Conservation (phyloP, 2,329 filamentous ascomycete genomes). For the Chaetomiaceae sp. region DNA sequence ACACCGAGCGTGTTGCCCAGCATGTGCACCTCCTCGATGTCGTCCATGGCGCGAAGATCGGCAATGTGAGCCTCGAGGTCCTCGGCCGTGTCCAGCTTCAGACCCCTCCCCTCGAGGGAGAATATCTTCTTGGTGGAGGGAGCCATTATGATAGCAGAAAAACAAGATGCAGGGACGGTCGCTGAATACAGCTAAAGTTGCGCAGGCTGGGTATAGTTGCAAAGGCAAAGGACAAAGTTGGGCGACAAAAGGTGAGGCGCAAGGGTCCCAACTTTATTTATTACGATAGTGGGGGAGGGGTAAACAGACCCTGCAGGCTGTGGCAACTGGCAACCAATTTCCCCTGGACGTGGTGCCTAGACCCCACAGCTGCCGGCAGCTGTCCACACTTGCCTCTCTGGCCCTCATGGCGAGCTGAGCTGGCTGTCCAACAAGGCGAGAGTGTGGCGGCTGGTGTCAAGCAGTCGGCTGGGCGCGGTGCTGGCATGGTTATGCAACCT, state of each 20-base stretch:
- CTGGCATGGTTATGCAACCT: no score
- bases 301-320: constrained; percentile 19
- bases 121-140: constrained; percentile 64
- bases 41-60: constrained; percentile 63
- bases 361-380: constrained; percentile 10
- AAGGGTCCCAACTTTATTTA: constrained; percentile 8
- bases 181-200: constrained; percentile 3
- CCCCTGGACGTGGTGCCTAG: background rate
- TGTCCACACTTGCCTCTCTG: background rate
- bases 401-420: no score
- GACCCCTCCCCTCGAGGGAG: constrained; percentile 83
- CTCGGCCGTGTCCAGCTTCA: constrained; percentile 85
- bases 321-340: constrained; percentile 10
- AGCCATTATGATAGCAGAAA: constrained; percentile 35
- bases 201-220: constrained; percentile 5
- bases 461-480: no score
- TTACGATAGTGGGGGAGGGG: constrained; percentile 28
- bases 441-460: no score
- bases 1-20: constrained; percentile 91
- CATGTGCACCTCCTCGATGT: constrained; percentile 81
- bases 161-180: constrained; percentile 20
- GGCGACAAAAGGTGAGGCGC: constrained; percentile 9
- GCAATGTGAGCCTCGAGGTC: constrained; percentile 84
- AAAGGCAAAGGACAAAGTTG: constrained; percentile 2
- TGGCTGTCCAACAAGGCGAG: no score